Evolutionary conservation across 148 eudicot species (phyloP).

Genomic region (Pouteria glomerata): DNA sequence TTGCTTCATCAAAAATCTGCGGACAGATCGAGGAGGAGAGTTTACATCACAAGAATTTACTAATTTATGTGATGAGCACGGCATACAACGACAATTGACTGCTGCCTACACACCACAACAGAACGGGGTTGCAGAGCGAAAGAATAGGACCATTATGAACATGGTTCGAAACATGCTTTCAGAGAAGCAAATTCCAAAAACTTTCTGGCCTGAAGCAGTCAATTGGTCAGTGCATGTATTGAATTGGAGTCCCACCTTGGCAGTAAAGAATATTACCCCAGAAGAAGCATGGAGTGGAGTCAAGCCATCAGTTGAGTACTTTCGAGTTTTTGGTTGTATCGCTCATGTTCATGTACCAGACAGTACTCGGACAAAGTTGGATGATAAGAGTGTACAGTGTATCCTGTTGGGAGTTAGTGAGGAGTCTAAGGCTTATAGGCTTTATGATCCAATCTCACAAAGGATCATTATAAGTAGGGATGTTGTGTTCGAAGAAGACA

Average conservation of each 20-base stretch:
- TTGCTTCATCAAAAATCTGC: background rate
- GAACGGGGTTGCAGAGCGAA: conserved; percentile 7
- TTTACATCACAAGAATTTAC: conserved; percentile 10
- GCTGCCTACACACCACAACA: background rate
- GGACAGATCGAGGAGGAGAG: conserved; percentile 8
- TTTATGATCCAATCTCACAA: background rate
- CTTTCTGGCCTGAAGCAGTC: background rate
- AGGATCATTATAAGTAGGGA: background rate
- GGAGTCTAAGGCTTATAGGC: background rate
- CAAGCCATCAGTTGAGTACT: background rate
- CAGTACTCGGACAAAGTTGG: background rate
- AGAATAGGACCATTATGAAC: background rate
- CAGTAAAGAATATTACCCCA: too few relatives aligned
- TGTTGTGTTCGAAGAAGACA: background rate
- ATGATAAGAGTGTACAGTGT: background rate
- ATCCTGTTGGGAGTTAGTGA: background rate
- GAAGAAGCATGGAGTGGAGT: background rate
- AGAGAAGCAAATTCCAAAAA: background rate
- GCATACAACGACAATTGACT: background rate
- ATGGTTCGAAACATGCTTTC: background rate
- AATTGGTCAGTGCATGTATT: background rate
- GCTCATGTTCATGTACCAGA: background rate
- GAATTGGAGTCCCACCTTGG: background rate
- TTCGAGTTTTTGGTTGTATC: background rate
- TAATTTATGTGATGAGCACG: background rate